Evolutionary conservation across 1,139 yeast genomes (phyloP).

Genomic region (Wickerhamiella infanticola): DNA sequence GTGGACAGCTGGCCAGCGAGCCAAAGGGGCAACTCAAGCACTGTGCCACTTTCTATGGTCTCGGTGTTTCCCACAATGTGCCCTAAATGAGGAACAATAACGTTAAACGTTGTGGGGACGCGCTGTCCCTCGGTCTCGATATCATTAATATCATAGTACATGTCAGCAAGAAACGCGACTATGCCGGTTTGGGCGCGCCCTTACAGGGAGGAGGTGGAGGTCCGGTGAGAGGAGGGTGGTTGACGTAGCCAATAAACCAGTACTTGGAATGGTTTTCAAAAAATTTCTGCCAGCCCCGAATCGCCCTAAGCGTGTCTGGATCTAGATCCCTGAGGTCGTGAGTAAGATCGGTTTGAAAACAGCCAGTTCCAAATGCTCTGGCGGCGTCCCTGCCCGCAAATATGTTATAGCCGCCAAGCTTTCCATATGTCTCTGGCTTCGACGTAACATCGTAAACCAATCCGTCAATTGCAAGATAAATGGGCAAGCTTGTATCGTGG

Average conservation of each 20-base stretch:
- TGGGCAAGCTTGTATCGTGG: conserved; percentile 32
- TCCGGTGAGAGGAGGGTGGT: conserved; percentile 27
- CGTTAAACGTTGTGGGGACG: conserved; percentile 64
- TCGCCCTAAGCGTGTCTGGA: conserved; percentile 19
- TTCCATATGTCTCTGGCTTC: conserved; percentile 44
- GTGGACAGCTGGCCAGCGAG: conserved; percentile 54
- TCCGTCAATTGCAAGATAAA: conserved; percentile 52
- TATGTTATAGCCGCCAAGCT: conserved; percentile 43
- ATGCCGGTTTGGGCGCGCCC: conserved; percentile 11
- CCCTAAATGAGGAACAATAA: conserved; percentile 72
- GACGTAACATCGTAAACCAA: conserved; percentile 54
- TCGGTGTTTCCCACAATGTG: conserved; percentile 54
- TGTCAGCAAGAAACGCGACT: background rate
- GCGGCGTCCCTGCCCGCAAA: conserved; percentile 61
- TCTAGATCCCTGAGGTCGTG: conserved; percentile 53
- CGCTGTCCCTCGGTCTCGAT: conserved; percentile 65
- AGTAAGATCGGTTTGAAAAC: conserved; percentile 43
- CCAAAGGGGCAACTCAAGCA: conserved; percentile 79
- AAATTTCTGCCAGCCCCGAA: conserved; percentile 39
- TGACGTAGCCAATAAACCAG: conserved; percentile 50
- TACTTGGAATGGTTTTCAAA: conserved; percentile 34
- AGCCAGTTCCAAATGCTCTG: conserved; percentile 65
- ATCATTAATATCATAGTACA: conserved; percentile 74
- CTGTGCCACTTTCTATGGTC: conserved; percentile 44
- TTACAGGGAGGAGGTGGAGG: conserved; percentile 26